Conservation (phyloP, 2,329 filamentous ascomycete species). For the Alternaria triticimaculans region DNA sequence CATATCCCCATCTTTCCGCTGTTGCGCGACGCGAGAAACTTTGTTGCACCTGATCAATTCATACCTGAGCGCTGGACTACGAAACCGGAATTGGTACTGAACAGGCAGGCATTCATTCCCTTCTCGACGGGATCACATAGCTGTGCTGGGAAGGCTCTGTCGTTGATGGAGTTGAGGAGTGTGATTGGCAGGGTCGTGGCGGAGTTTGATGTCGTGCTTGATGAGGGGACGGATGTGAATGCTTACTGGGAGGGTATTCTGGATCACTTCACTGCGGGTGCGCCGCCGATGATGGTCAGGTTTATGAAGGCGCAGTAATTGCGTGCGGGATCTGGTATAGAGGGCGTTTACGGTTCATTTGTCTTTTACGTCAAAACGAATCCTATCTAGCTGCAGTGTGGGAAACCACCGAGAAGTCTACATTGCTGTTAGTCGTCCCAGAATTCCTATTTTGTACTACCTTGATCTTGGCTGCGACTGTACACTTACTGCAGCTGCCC, state of each 20-base stretch:
- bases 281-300: constrained; percentile 22
- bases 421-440: not conserved
- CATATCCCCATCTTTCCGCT: constrained; percentile 26
- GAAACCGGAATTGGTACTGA: constrained; percentile 22
- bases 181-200: constrained; percentile 65
- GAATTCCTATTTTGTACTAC: not conserved
- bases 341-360: not conserved
- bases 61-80: constrained; percentile 35
- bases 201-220: constrained; percentile 59
- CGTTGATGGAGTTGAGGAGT: constrained; percentile 68
- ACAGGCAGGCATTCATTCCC: constrained; percentile 68
- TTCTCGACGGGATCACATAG: constrained; percentile 71
- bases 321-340: not conserved
- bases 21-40: constrained; percentile 28
- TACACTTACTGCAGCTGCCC: too few relatives aligned
- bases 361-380: not conserved
- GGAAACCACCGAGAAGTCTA: not conserved
- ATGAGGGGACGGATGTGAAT: constrained; percentile 20
- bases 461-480: too few relatives aligned
- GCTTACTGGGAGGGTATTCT: constrained; percentile 27
- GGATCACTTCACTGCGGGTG: constrained; percentile 35
- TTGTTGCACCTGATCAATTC: constrained; percentile 30
- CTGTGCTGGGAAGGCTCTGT: constrained; percentile 71
- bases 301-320: constrained; percentile 12
- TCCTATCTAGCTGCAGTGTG: not conserved